Conservation (phyloP, 306 rosid genomes). For the Prunus fruticosa region DNA sequence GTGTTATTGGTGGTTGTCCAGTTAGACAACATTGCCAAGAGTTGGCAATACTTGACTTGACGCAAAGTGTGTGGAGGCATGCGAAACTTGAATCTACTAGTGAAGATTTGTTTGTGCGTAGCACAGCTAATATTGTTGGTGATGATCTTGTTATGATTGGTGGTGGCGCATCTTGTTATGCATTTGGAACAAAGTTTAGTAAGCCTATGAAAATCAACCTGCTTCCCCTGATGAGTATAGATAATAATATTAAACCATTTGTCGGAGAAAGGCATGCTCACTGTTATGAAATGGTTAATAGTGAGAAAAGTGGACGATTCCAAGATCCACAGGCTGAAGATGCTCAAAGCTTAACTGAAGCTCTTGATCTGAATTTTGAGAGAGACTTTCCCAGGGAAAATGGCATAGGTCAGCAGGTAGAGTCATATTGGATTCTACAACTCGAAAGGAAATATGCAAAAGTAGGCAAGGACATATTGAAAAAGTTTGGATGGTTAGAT, state of each 20-base stretch:
- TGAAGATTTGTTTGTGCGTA: slow-evolving; percentile 80
- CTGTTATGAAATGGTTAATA: slow-evolving; percentile 30
- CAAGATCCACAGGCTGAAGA: slow-evolving; percentile 28
- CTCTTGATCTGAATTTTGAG: slow-evolving; percentile 28
- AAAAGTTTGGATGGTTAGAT: slow-evolving; percentile 92
- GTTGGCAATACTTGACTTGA: slow-evolving; percentile 79
- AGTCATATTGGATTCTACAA: slow-evolving; percentile 54
- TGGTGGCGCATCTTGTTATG: slow-evolving; percentile 95
- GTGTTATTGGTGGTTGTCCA: slow-evolving; percentile 93
- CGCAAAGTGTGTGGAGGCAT: slow-evolving; percentile 54
- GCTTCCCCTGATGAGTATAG: slow-evolving; percentile 36
- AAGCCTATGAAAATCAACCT: slow-evolving; percentile 72
- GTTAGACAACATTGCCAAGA: slow-evolving; percentile 70
- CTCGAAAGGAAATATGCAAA: slow-evolving; percentile 73
- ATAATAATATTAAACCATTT: slow-evolving; percentile 30
- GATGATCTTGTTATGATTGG: slow-evolving; percentile 76
- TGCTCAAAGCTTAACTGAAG: slow-evolving; percentile 31
- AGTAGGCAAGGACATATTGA: slow-evolving; percentile 78
- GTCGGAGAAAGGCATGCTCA: slow-evolving; percentile 19
- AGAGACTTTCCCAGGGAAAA: slow-evolving; percentile 24
- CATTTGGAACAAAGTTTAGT: slow-evolving; percentile 95
- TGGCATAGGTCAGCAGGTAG: slow-evolving; percentile 29
- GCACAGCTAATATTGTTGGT: slow-evolving; percentile 67
- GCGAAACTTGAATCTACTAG: slow-evolving; percentile 59
- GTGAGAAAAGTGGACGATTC: slow-evolving; percentile 21